A percentile compares a stretch with the other conserved stretches of the same genome.
Conservation (phyloP, 306 rosid species). For the Rosa persica region DNA sequence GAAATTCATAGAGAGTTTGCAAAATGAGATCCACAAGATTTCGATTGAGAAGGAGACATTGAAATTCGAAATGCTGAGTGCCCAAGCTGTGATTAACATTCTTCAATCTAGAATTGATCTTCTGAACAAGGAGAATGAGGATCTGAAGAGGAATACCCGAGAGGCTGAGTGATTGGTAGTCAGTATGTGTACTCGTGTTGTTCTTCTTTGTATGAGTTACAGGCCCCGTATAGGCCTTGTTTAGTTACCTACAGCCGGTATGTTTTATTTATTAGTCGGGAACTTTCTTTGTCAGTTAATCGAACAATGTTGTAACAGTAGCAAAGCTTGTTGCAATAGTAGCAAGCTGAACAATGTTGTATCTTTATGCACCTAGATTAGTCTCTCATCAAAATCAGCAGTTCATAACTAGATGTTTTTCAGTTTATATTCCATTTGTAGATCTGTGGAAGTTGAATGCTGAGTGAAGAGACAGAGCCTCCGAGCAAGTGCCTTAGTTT, state of each 20-base stretch:
- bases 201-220: slow-evolving; percentile 26
- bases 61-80: slow-evolving; percentile 86
- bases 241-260: neutral
- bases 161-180: slow-evolving; percentile 22
- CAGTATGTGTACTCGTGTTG: slow-evolving; percentile 2
- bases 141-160: slow-evolving; percentile 45
- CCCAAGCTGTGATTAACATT: slow-evolving; percentile 79
- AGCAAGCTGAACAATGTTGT: slow-evolving; percentile 24
- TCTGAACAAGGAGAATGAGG: slow-evolving; percentile 67
- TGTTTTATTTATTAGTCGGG: slow-evolving; percentile 25
- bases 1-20: slow-evolving; percentile 68
- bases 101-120: slow-evolving; percentile 69
- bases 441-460: neutral
- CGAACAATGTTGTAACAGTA: slow-evolving; percentile 27
- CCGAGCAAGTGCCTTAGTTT: neutral
- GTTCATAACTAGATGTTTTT: slow-evolving; percentile 15
- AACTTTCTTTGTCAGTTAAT: slow-evolving; percentile 25
- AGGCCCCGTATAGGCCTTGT: slow-evolving; percentile 9
- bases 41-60: slow-evolving; percentile 70
- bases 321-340: slow-evolving; percentile 9
- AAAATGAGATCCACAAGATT: slow-evolving; percentile 62
- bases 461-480: neutral
- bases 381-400: slow-evolving; percentile 35
- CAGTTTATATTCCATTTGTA: slow-evolving; percentile 5
- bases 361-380: slow-evolving; percentile 20